These are phyloP conservation scores for Ustulina deusta DNA, from an alignment of 2,329 filamentous ascomycete species.

Conservation along the genomic window DNA sequence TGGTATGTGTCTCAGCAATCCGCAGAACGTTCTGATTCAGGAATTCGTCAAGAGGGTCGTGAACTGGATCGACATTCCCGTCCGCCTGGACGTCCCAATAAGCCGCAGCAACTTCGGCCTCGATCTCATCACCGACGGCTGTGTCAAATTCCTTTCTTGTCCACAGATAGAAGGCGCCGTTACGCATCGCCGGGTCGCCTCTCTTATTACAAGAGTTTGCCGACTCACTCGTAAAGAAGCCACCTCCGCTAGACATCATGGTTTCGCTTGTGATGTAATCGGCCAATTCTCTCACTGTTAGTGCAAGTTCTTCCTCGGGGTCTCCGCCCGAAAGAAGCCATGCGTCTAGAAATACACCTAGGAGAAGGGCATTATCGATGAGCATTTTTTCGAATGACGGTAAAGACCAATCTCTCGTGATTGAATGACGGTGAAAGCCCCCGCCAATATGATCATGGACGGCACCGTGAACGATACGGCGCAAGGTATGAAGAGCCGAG, in stretches of 20 bases:
- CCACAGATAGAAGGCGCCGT: constrained; percentile 97
- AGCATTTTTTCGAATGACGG: constrained; percentile 99
- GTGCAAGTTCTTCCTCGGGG: constrained; percentile 77
- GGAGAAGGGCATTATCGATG: constrained; percentile 88
- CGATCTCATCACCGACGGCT: constrained; percentile 73
- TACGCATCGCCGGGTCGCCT: constrained; percentile 83
- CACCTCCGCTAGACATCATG: constrained; percentile 75
- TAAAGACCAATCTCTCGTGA: constrained; percentile 91
- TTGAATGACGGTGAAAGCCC: constrained; percentile 80
- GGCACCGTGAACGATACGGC: constrained; percentile 73
- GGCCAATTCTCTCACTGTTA: constrained; percentile 82
- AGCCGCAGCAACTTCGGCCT: constrained; percentile 79
- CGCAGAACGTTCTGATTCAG: constrained; percentile 91
- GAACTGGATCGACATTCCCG: constrained; percentile 84
- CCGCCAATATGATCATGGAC: constrained; percentile 68
- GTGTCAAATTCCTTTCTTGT: constrained; percentile 86
- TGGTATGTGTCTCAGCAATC: constrained; percentile 73
- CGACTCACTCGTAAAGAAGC: constrained; percentile 89
- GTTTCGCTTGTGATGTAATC: constrained; percentile 84
- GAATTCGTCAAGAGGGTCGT: constrained; percentile 94
- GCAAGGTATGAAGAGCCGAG: constrained; percentile 85
- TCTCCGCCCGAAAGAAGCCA: constrained; percentile 70
- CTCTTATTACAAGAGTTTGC: constrained; percentile 83
- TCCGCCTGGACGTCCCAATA: constrained; percentile 88
- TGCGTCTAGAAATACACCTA: constrained; percentile 87